Base-by-base conservation (phyloP, 306 rosid species). In the Lathyrus oleraceus region DNA sequence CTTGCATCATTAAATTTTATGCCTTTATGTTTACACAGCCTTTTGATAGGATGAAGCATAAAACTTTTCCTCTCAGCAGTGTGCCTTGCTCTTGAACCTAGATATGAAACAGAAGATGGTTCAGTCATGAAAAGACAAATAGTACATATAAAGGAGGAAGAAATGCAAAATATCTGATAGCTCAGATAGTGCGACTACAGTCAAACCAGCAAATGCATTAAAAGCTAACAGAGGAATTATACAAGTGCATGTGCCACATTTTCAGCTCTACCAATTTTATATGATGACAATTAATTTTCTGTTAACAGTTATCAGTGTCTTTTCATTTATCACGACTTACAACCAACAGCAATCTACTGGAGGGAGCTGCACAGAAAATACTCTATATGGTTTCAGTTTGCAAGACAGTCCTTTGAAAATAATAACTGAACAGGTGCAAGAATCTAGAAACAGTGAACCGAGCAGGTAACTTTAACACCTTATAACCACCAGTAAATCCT, bases 1-100 rank as follows among this genome's bases (percentile, higher is more conserved):
- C 83, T 63, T 60, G 59, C 70, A 47, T 76, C 62, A 30, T 78
- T 71, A 62, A 87, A 75, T 70, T 78, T 73, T 76, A 70, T 49
- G 78, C 80, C 76, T 79, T 78, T 78, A 47, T 76, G 70, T 71
- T 30, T 77, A 28, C 92, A 3, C 45, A 73, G 78, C 79, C 78
- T 89, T 71, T 89, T 81, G 60, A 76, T 61, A 40, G 92, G 83
- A 72, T 42, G 85, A 75, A 78, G 79, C 47, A 63, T 49, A 67
- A 77, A 65, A 68, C 53, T 76, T 65, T 82, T 65, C 65, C 78
- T 73, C 82, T 81, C 78, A 36, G 77, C 62, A 52, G 69, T 35
- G 23, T 69, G 75, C 19, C 71, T 85, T 63, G 64, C 84, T 73
- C 84, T 66, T 70, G 83, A 82, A 84, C 82, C 93, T 88, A 76